Conservation (phyloP, 1,284 basidiomycete genomes). For the Cryptococcus sp. region DNA sequence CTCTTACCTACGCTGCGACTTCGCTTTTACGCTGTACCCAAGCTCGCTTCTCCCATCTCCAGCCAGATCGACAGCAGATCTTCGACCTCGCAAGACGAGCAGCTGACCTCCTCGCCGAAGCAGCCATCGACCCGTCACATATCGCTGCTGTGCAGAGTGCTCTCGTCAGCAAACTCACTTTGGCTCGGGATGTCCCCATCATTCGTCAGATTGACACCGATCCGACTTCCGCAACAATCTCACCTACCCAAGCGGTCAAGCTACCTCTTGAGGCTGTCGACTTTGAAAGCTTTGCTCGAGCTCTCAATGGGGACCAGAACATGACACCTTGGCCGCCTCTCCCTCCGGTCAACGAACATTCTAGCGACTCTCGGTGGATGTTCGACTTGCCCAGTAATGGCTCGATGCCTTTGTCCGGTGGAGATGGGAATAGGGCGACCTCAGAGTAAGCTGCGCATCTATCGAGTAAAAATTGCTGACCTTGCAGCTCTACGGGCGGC, state of each 20-base stretch:
- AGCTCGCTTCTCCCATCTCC: constrained; percentile 9
- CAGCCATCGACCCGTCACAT: constrained; percentile 20
- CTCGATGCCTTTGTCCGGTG: too few species aligned
- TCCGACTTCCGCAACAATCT: too few species aligned
- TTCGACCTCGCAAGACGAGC: constrained; percentile 11
- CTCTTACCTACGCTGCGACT: constrained; percentile 29
- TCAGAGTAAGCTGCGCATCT: neutral
- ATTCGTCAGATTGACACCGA: too few species aligned
- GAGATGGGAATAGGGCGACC: too few species aligned
- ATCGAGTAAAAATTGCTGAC: neutral
- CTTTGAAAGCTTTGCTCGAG: constrained; percentile 11
- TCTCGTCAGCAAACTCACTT: constrained; percentile 14
- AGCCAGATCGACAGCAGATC: constrained; percentile 9
- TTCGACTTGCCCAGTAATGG: too few species aligned
- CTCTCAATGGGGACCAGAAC: constrained; percentile 9
- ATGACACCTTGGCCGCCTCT: constrained; percentile 15
- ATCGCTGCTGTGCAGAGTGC: constrained; percentile 20
- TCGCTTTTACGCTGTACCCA: constrained; percentile 21
- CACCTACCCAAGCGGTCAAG: neutral
- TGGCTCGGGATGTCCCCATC: neutral
- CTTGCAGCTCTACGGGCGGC: neutral
- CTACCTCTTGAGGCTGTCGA: constrained; percentile 7
- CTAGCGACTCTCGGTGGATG: neutral
- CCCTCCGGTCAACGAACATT: neutral
- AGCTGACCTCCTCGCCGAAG: constrained; percentile 24